A percentile compares a stretch with the other conserved stretches of the same genome.
These are phyloP conservation scores for Borealophlyctis nickersoniae DNA, from an alignment of 192 early-diverging fungal species.

Conservation along the genomic window DNA sequence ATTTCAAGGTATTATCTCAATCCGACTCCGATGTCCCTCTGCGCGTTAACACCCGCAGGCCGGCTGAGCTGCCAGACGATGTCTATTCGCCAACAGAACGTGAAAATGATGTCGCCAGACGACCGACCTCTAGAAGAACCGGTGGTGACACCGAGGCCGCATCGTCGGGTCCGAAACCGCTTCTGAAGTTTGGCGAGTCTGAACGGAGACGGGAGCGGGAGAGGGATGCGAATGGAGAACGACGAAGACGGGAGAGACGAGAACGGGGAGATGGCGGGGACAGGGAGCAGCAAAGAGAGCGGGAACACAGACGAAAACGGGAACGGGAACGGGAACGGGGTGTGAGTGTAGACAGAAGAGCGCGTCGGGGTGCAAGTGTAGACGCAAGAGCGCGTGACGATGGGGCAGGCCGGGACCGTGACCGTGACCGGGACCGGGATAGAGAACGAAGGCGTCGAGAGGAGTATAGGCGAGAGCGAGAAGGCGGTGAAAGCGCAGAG, in stretches of 20 bases:
- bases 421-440: constrained; percentile 8
- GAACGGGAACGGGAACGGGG: constrained; percentile 15
- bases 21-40: neutral
- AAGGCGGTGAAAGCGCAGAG: neutral
- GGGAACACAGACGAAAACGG: constrained; percentile 1
- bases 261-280: neutral
- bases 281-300: neutral
- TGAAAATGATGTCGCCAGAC: neutral
- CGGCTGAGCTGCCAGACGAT: neutral
- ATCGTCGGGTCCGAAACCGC: neutral
- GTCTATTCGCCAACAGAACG: neutral
- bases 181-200: neutral
- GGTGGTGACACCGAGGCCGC: neutral
- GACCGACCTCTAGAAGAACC: constrained; percentile 1
- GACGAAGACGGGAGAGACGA: neutral
- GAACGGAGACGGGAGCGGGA: neutral
- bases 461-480: constrained; percentile 6
- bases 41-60: neutral
- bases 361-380: neutral
- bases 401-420: neutral
- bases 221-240: neutral
- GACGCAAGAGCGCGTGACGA: neutral
- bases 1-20: neutral
- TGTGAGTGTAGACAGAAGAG: neutral
- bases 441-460: constrained; percentile 3